Percentiles rank a stretch among this genome's conserved stretches.
Conservation (phyloP, 2,329 filamentous ascomycete species). For the Cercospora brassicicola region DNA sequence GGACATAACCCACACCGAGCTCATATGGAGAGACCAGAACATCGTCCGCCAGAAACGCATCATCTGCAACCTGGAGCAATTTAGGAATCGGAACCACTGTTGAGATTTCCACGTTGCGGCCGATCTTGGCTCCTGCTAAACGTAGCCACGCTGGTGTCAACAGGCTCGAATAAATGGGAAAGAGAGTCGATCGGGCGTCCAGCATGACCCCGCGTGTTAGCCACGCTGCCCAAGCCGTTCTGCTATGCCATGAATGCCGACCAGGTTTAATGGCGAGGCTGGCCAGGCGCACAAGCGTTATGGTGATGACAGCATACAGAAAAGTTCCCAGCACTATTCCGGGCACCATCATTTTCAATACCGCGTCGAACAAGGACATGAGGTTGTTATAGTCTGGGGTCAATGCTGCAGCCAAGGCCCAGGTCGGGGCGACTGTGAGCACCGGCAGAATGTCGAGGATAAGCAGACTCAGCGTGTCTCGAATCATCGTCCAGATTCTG, state of each 20-base stretch:
- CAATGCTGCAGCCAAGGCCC: slow-evolving; percentile 5
- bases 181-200: slow-evolving; percentile 11
- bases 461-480: slow-evolving; percentile 9
- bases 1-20: neutral
- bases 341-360: slow-evolving; percentile 12
- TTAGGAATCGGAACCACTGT: slow-evolving; percentile 10
- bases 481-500: neutral
- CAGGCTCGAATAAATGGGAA: slow-evolving; percentile 12
- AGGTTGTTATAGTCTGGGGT: slow-evolving; percentile 4
- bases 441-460: slow-evolving; percentile 8
- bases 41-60: slow-evolving; percentile 11
- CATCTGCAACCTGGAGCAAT: slow-evolving; percentile 4
- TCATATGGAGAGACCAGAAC: slow-evolving; percentile 9
- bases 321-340: slow-evolving; percentile 8
- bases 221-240: slow-evolving; percentile 16
- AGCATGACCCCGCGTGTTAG: slow-evolving; percentile 13
- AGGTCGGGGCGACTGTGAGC: neutral
- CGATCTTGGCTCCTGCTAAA: slow-evolving; percentile 5
- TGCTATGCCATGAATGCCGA: slow-evolving; percentile 14
- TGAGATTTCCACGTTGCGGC: slow-evolving; percentile 12
- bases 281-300: slow-evolving; percentile 12
- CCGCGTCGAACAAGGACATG: neutral
- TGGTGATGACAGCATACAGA: neutral
- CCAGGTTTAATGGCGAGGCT: slow-evolving; percentile 9
- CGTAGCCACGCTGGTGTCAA: slow-evolving; percentile 11